Conservation (phyloP, 1,284 basidiomycete species). For the Puccinia novopanici region DNA sequence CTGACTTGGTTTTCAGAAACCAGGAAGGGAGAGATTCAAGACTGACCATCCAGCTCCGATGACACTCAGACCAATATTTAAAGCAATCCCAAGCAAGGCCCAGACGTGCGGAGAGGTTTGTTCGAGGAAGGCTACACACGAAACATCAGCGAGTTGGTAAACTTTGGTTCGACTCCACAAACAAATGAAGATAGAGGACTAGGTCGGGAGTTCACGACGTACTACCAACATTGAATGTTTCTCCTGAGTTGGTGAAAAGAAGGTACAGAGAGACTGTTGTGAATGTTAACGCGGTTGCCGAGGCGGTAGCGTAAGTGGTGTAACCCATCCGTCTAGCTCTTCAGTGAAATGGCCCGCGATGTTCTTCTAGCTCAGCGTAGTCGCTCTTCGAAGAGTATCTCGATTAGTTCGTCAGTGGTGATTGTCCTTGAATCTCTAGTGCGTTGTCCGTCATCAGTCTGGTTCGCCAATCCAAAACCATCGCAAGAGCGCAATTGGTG, state of each 20-base stretch:
- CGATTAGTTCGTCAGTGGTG: not conserved
- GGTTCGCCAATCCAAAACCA: not conserved
- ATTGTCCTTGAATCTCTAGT: constrained; percentile 4
- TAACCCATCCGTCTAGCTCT: not conserved
- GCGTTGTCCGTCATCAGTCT: not conserved
- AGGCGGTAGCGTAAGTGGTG: constrained; percentile 33
- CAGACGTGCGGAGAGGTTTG: constrained; percentile 91
- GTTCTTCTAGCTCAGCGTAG: not conserved
- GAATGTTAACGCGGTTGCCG: constrained; percentile 59
- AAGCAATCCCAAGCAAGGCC: constrained; percentile 84
- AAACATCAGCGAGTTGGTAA: not conserved
- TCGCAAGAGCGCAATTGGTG: too few relatives aligned
- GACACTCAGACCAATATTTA: constrained; percentile 91
- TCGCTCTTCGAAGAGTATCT: not conserved
- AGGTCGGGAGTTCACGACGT: constrained; percentile 74
- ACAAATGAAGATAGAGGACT: constrained; percentile 42
- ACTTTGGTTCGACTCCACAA: not conserved
- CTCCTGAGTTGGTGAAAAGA: constrained; percentile 73
- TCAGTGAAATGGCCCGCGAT: not conserved
- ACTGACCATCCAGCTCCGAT: constrained; percentile 91
- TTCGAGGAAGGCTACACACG: constrained; percentile 78
- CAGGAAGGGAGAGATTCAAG: not conserved
- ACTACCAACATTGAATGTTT: constrained; percentile 50
- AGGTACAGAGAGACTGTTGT: constrained; percentile 75
- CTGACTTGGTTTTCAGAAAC: not conserved